Evolutionary conservation across 1,284 basidiomycete genomes (phyloP), one percentile per base, ranked within the genome.

Genomic region (Cryptococcus sp.): DNA sequence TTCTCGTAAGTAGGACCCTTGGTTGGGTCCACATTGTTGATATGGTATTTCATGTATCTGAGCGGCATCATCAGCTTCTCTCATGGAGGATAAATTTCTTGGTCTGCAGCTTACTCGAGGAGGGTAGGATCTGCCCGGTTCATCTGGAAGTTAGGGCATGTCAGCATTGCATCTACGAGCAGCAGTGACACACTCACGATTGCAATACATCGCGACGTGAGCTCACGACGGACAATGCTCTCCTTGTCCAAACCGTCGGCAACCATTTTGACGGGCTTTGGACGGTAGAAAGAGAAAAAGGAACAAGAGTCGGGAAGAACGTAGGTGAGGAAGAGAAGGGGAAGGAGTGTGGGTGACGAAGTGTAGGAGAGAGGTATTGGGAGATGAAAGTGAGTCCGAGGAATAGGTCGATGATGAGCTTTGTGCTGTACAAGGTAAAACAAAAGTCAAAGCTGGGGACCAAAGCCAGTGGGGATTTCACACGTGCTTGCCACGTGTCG

Each of bases 131-230:
- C 95, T 22, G 94, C 94, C 67, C 95, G 88, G 80, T 98, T 98
- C 83, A 99, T 93, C 75, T 77, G 13, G 10, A 47, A 3, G 26
- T 23, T n/a, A 25, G n/a, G 17, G 39, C 29, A 8, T 17, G 11
- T 54, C 0, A 46, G 47, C 46, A 19, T 26, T 34, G 23, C 23
- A 51, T 23, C 37, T 41, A 51, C 46, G 16, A 13, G n/a, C 15
- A 11, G 29, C 7, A n/a, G n/a, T 8, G 13, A n/a, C 17, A 6
- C 8, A 72, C 74, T 62, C 46, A 77, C 75, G 76, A 99, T 89
- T 54, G 91, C 88, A 67, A 99, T 93, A 81, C 94, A 98, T 58
- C 93, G 89, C 67, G 91, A 91, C n/a, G 93, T 96, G 79, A 96
- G 93, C 77, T 93, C 91, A 68, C 77, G 76, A 55, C 75, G 58